Evolutionary conservation across 768 basidiomycete species (phyloP).

Genomic region (Boletus vermiculosoides): DNA sequence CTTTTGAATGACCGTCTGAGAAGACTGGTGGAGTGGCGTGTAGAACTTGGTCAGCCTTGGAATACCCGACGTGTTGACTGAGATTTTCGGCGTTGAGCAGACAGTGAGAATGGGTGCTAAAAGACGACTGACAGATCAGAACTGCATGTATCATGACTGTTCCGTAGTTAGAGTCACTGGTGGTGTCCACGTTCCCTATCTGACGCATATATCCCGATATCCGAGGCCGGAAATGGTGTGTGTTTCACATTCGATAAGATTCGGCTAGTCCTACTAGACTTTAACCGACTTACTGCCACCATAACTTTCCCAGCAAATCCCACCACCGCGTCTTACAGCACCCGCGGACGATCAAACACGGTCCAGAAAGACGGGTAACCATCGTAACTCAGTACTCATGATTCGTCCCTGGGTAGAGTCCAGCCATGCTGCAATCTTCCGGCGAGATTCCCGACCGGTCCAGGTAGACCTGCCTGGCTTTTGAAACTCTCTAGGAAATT

Average conservation of each 20-base stretch:
- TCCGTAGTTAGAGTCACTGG: background rate
- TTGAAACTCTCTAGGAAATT: slow-evolving; percentile 97
- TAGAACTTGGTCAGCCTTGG: slow-evolving; percentile 88
- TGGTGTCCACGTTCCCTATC: too few species aligned
- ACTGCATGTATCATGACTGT: slow-evolving; percentile 77
- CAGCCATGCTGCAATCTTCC: slow-evolving; percentile 80
- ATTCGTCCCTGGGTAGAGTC: slow-evolving; percentile 68
- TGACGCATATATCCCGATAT: too few species aligned
- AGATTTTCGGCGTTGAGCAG: slow-evolving; percentile 20
- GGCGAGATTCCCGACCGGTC: slow-evolving; percentile 88
- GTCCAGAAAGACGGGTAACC: background rate
- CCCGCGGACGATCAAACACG: background rate
- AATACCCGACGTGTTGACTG: slow-evolving; percentile 93
- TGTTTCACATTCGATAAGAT: background rate
- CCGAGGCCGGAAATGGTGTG: too few species aligned
- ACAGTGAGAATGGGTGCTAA: slow-evolving; percentile 17
- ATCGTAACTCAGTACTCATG: slow-evolving; percentile 17
- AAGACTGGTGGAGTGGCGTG: slow-evolving; percentile 61
- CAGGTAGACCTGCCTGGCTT: slow-evolving; percentile 83
- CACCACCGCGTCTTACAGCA: background rate
- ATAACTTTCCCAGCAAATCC: background rate
- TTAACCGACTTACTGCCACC: background rate
- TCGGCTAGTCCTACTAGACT: background rate
- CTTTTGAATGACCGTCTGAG: slow-evolving; percentile 74
- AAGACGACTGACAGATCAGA: slow-evolving; percentile 64